Conservation (phyloP, 495 filamentous ascomycete species). For the Neurospora discreta region DNA sequence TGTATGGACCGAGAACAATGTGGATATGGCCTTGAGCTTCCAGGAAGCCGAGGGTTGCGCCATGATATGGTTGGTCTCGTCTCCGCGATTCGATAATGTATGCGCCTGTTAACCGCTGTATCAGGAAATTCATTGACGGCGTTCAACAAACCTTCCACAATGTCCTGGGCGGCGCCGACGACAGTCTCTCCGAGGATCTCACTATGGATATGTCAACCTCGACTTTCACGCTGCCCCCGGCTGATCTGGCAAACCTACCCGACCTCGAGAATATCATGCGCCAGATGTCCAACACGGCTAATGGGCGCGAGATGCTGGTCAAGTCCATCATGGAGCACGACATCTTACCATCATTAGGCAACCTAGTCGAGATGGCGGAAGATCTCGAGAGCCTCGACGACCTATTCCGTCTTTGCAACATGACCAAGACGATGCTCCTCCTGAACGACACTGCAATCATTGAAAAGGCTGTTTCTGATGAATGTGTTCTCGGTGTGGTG, state of each 20-base stretch:
- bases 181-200: conserved; percentile 80
- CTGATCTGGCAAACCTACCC: conserved; percentile 64
- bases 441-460: conserved; percentile 92
- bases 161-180: conserved; percentile 51
- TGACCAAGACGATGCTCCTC: conserved; percentile 92
- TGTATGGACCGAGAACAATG: conserved; percentile 90
- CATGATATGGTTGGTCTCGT: conserved; percentile 61
- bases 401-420: conserved; percentile 86
- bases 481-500: conserved; percentile 82
- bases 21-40: conserved; percentile 97
- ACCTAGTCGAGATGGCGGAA: conserved; percentile 75
- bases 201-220: conserved; percentile 53
- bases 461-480: conserved; percentile 83
- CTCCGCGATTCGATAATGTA: conserved; percentile 7
- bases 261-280: conserved; percentile 80
- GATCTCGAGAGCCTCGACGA: conserved; percentile 79
- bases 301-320: conserved; percentile 76
- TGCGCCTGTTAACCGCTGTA: conserved; percentile 8
- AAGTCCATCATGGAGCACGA: conserved; percentile 77
- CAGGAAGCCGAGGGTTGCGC: conserved; percentile 94
- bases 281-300: conserved; percentile 56
- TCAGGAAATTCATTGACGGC: conserved; percentile 81
- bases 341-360: conserved; percentile 81
- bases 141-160: conserved; percentile 53
- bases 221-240: conserved; percentile 57